These are phyloP conservation scores for Ambrosiella cleistominuta DNA, from an alignment of 2,329 filamentous ascomycete species.

Conservation along the genomic window DNA sequence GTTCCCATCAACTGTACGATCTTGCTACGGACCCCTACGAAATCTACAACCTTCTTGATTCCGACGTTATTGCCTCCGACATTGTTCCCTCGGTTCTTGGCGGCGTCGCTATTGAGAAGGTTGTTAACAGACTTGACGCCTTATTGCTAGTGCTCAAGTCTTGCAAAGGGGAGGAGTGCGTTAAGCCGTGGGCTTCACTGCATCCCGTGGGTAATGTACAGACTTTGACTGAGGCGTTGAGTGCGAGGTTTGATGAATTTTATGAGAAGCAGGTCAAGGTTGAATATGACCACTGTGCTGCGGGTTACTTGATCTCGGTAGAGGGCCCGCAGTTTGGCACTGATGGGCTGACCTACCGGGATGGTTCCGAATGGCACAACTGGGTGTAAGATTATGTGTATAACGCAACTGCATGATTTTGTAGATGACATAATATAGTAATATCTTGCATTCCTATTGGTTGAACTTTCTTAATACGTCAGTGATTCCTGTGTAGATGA, in stretches of 20 bases:
- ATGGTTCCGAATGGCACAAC: constrained; percentile 17
- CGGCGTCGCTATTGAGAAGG: constrained; percentile 21
- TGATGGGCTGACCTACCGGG: constrained; percentile 16
- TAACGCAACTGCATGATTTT: too few relatives aligned
- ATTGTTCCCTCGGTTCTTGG: constrained; percentile 16
- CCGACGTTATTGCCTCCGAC: constrained; percentile 1
- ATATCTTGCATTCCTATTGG: too few relatives aligned
- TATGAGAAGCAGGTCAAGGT: constrained; percentile 33
- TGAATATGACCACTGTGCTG: constrained; percentile 32
- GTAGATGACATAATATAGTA: too few relatives aligned
- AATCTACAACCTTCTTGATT: constrained; percentile 18
- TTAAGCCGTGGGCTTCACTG: constrained; percentile 35
- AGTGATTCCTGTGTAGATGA: too few relatives aligned
- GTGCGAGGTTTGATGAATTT: constrained; percentile 30
- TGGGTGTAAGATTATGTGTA: constrained; percentile 15
- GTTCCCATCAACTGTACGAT: constrained; percentile 31
- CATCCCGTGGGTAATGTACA: constrained; percentile 35
- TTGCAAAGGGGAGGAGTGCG: constrained; percentile 34
- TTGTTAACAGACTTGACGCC: constrained; percentile 37
- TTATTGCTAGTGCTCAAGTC: constrained; percentile 42
- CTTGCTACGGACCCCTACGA: constrained; percentile 37
- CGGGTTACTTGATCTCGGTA: constrained; percentile 35
- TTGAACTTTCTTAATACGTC: too few relatives aligned
- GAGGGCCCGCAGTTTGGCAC: constrained; percentile 32
- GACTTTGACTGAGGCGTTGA: constrained; percentile 32